Base-by-base conservation (phyloP, 2,329 filamentous ascomycete species). In the Aphanocladium album region DNA sequence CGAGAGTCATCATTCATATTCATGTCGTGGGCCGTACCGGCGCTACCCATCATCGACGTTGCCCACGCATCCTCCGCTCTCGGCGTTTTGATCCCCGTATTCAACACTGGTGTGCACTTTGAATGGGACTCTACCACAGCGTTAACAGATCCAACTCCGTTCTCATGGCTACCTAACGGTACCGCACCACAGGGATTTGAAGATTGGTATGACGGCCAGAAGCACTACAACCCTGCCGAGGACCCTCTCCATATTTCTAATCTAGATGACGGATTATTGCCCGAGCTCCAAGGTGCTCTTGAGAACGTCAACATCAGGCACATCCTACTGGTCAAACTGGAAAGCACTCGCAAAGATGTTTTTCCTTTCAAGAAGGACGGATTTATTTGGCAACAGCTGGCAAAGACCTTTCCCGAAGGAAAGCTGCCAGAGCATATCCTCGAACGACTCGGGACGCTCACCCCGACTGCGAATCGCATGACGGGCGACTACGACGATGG, bases 301-400 rank as follows among this genome's bases (percentile, higher is more conserved):
- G 21, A 60, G 7, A 62, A 67, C 1, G 66, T 77, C 14, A 71
- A 72, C 7, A 74, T 80, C 57, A 76, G 76, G 46, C 76, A 80
- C 59, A 69, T 80, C 6, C 65, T 79, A 16, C 60, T 79, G 16
- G 58, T 80, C 3, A 70, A 76, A 14, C 67, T 80, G 1, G 78
- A 80, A 60, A 79, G 77, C 50, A 78, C 76, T 0, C 70, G 77
- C 19, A 74, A 74, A 4, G 77, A 80, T 54, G 72, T 79, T 3
- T 80, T 79, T 27, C 77, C 78, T 0, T 63, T 80, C 19, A 77
- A 77, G 45, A 76, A 75, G 57, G 68, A 72, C 2, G 74, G 73
- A 4, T 63, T 75, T 46, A 73, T 78, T 17, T 74, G 71, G 63
- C 67, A 74, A 5, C 71, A 71, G 0, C 68, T 75, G 1, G 64